Base-by-base conservation (phyloP, 768 basidiomycete species). In the Amanita brunnescens region DNA sequence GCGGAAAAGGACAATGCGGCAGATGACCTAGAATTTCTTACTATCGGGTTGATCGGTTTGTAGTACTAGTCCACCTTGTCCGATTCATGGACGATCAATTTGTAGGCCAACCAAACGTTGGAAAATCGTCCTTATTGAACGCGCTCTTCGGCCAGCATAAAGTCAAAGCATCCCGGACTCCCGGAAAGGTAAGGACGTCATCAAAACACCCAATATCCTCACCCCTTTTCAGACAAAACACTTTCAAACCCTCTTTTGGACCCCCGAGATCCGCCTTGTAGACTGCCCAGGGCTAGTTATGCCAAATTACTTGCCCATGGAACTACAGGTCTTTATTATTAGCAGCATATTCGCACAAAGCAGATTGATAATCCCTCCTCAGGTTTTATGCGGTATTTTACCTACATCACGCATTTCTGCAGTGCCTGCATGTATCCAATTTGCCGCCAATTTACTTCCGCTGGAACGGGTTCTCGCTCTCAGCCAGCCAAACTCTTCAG, bases 221-320 rank as follows among this genome's bases (percentile, higher is more conserved):
- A 39, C 32, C 14, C 38, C 14, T 32, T 21, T 16, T n/a, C 55
- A 87, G 90, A 96, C 92, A 3, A 96, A 95, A 67, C 92, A 96
- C 63, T 91, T 92, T 62, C 91, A 97, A 64, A 97, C 94, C 0
- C 76, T 95, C 38, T 95, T 86, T 65, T 90, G 85, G 85, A 91
- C 89, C 21, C 67, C 76, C 1, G 82, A 91, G 54, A 78, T 98
- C 54, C 86, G 91, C 41, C 76, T 98, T 7, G 91, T 92, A 33
- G 95, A 98, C 66, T 98, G 95, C 60, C 95, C 95, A 0, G 95
- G 95, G 8, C 78, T 98, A 13, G 91, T 97, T 2, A 83, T 95
- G 74, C 95, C 95, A 7, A 86, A 82, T 54, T 75, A 76, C 58
- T 78, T 85, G 4, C 87, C 83, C 7, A 81, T 91, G 81, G 89